Evolutionary conservation across 768 basidiomycete species (phyloP).

Genomic region (Amanita rubescens): DNA sequence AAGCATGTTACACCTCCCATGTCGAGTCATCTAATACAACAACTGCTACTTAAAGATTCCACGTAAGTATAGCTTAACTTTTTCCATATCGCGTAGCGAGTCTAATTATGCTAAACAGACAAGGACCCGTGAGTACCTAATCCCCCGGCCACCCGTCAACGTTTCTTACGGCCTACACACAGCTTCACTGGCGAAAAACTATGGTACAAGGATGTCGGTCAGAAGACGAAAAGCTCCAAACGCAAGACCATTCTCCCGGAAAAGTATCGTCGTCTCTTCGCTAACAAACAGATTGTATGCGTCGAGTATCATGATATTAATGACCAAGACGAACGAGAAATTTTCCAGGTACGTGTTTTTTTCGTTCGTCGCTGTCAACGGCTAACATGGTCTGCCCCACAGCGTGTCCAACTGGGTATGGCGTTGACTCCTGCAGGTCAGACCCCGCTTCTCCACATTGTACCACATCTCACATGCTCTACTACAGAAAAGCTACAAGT

Average conservation of each 20-base stretch:
- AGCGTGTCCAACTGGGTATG: conserved; percentile 77
- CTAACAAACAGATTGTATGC: conserved; percentile 73
- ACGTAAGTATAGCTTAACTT: conserved; percentile 28
- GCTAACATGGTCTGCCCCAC: background rate
- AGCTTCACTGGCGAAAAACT: conserved; percentile 44
- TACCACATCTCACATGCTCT: background rate
- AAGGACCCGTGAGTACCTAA: conserved; percentile 27
- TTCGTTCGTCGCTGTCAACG: background rate
- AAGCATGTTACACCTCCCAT: conserved; percentile 19
- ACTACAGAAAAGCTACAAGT: conserved; percentile 58
- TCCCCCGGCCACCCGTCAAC: conserved; percentile 11
- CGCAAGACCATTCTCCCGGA: conserved; percentile 37
- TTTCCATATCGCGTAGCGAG: conserved; percentile 17
- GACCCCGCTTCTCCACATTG: background rate
- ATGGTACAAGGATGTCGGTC: conserved; percentile 37
- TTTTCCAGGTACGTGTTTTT: conserved; percentile 51
- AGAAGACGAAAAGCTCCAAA: conserved; percentile 12
- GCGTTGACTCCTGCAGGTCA: conserved; percentile 54
- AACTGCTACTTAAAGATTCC: conserved; percentile 37
- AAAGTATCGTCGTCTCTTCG: conserved; percentile 50
- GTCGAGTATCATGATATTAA: conserved; percentile 65
- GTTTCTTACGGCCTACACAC: background rate
- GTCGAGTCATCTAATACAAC: background rate
- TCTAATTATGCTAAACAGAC: conserved; percentile 25
- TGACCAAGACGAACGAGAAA: conserved; percentile 54